Base-by-base conservation (phyloP, 176 grass and related monocot species). In the maize (Zea mays) region DNA sequence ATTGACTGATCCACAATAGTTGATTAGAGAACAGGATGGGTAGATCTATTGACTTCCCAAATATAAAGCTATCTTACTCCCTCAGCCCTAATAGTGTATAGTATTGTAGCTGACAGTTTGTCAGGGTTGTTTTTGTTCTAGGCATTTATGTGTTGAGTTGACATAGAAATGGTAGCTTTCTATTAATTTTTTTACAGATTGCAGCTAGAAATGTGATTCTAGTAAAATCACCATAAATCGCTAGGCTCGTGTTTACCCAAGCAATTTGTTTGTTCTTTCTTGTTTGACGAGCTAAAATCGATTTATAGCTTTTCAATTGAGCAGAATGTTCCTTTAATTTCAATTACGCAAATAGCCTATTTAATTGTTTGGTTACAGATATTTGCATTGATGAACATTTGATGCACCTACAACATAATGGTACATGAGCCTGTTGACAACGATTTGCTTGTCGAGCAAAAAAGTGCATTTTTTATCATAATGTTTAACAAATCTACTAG, bases 341-440 rank as follows among this genome's bases (percentile, higher is more conserved):
- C 0, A 20, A 20, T 27, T 19, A 6, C 8, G 35, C 56, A 10
- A 45, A 2, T 37, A 13, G 3, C 10, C 9, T 17, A 36, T 16
- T 34, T 73, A 46, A 54, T 20, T 11, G 50, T 65, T 76, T 13
- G 0, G 14, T 27, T 38, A 11, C 50, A 65, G 7, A 39, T 74
- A 34, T 58, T 58, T 57, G 15, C 62, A 21, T 58, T 47, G 0
- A 3, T 39, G 20, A 52, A 6, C 33, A 42, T 76, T 67, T 77
- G 6, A 64, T 82, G 55, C 9, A 34, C 50, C 8, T 67, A 46
- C 63, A 78, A 27, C 37, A 52, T 69, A 4, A 44, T 59, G 69
- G 27, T 68, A 33, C 21, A 3, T 71, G 11, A 63, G 5, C 54
- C 15, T 55, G 7, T 17, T 52, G 8, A 0, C 7, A 63, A 55